Conservation (phyloP, 2,329 filamentous ascomycete species). For the Grosmannia huntii region DNA sequence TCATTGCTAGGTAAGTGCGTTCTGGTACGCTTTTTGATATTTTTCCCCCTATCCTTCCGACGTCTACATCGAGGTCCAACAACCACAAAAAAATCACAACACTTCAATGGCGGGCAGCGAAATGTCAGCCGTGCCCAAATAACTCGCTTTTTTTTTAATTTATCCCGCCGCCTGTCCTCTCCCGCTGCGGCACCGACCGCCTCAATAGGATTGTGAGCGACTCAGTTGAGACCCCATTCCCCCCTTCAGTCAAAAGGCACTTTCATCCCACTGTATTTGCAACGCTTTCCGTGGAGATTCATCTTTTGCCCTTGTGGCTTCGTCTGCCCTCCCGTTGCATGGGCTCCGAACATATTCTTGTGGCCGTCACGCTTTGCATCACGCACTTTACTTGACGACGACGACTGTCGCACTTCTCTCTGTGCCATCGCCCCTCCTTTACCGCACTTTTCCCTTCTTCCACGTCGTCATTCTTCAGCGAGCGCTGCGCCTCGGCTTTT, state of each 20-base stretch:
- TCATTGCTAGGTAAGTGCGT: background rate
- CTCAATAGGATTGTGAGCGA: background rate
- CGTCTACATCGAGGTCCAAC: constrained; percentile 1
- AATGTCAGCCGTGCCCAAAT: background rate
- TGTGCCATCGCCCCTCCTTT: background rate
- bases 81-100: background rate
- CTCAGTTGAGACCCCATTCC: background rate
- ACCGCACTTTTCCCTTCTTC: background rate
- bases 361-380: too few species aligned
- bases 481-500: background rate
- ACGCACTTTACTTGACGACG: background rate
- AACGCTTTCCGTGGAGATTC: too few species aligned
- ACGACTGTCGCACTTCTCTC: background rate
- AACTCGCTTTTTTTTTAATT: background rate
- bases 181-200: constrained; percentile 5
- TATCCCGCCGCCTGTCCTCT: background rate
- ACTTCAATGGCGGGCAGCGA: background rate
- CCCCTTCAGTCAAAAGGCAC: background rate
- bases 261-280: background rate
- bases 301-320: too few species aligned
- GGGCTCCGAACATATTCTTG: background rate
- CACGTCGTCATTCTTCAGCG: background rate
- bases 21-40: constrained; percentile 1
- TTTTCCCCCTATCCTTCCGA: background rate
- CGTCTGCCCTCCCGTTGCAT: too few species aligned